Evolutionary conservation across 768 basidiomycete genomes (phyloP).

Genomic region (Mycena polygramma): DNA sequence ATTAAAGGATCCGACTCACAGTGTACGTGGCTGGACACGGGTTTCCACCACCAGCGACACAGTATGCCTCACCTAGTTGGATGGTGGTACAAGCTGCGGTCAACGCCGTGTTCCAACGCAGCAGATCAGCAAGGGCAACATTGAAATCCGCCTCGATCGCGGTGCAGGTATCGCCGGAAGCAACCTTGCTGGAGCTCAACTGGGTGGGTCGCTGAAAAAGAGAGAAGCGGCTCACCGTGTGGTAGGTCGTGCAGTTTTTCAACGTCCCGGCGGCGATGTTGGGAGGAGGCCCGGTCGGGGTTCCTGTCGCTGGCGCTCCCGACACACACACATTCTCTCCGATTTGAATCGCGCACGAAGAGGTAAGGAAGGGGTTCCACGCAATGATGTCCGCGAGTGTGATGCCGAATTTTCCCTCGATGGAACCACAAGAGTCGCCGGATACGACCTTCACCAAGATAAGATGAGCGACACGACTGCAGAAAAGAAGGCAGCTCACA

Average conservation of each 20-base stretch:
- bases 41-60: not conserved
- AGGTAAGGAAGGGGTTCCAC: constrained; percentile 15
- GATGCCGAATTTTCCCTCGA: constrained; percentile 13
- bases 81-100: not conserved
- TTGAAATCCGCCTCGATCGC: constrained; percentile 1
- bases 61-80: not conserved
- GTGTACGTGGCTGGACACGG: constrained; percentile 8
- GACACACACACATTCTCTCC: not conserved
- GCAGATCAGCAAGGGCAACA: not conserved
- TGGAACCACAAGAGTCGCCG: constrained; percentile 25
- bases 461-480: no score
- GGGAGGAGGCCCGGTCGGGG: not conserved
- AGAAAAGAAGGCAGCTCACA: no score
- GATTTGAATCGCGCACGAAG: constrained; percentile 5
- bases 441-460: not conserved
- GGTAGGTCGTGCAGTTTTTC: constrained; percentile 7
- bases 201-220: no score
- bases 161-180: constrained; percentile 10
- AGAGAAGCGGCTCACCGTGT: not conserved
- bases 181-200: not conserved
- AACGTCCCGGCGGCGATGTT: not conserved
- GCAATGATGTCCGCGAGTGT: constrained; percentile 3
- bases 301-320: not conserved
- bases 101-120: not conserved
- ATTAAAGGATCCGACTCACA: no score